Percentiles rank a stretch among this genome's conserved stretches.
Conservation (phyloP, 352 stramenopile species). For the Phytophthora hybrid region DNA sequence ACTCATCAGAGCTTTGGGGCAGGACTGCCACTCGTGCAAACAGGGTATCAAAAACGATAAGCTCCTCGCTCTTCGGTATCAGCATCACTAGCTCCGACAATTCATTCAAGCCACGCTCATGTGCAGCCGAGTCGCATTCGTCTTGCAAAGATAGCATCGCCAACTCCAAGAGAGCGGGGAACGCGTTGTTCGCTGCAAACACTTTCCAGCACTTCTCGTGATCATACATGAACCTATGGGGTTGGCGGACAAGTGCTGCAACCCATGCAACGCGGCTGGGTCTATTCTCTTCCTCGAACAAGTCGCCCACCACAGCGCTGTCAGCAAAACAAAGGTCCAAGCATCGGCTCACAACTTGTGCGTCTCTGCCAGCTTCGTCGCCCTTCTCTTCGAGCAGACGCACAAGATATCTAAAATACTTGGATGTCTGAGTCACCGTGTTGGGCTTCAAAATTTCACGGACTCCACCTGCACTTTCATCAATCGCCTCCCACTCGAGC, state of each 20-base stretch:
- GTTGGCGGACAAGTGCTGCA: conserved; percentile 56
- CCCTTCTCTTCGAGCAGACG: conserved; percentile 65
- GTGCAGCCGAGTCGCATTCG: conserved; percentile 1
- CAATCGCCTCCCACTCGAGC: conserved; percentile 47
- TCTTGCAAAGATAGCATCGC: conserved; percentile 48
- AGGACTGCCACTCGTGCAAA: conserved; percentile 50
- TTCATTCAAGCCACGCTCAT: conserved; percentile 44
- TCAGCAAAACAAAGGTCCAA: conserved; percentile 71
- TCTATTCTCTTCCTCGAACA: conserved; percentile 57
- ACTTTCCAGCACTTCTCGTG: conserved; percentile 66
- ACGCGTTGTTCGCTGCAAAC: conserved; percentile 56
- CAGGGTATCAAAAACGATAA: conserved; percentile 48
- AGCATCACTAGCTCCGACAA: conserved; percentile 55
- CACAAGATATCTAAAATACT: conserved; percentile 78
- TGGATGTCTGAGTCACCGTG: conserved; percentile 61
- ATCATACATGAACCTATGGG: conserved; percentile 57
- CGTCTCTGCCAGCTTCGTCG: conserved; percentile 52
- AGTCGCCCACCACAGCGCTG: conserved; percentile 48
- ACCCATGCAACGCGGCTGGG: conserved; percentile 46
- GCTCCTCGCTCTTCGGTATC: conserved; percentile 54
- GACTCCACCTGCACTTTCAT: conserved; percentile 30
- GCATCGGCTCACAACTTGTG: conserved; percentile 65
- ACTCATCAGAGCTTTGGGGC: conserved; percentile 36
- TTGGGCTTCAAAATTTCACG: conserved; percentile 47
- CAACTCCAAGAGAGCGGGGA: conserved; percentile 63